Base-by-base conservation (phyloP, 2,329 filamentous ascomycete genomes). In the Aureobasidium namibiae region DNA sequence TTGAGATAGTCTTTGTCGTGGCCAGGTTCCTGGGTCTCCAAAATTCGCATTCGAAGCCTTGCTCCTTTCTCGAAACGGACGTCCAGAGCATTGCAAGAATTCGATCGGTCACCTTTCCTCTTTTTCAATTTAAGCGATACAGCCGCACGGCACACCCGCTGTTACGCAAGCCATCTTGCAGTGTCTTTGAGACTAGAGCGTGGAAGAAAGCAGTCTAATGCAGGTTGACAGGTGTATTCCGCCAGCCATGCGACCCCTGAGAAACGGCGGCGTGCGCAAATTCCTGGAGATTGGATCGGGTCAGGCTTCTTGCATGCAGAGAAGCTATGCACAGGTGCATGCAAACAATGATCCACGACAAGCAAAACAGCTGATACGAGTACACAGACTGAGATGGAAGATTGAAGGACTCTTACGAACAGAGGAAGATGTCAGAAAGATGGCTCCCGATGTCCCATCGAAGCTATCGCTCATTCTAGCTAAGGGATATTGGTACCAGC, bases 221-320 rank as follows among this genome's bases (percentile, higher is more conserved):
- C 52, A 45, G 21, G 26, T 33, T 45, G 52, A 56, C 52, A 56
- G 41, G 52, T 56, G 41, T 23, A n/a, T 56, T 56, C 45, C 13
- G 50, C 41, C 36, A 44, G 50, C 50, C 50, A 42, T 44, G 26
- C 38, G 23, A 31, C 54, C 54, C 54, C 54, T 57, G 42, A 48
- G 33, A 57, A 57, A 57, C 54, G 54, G 54, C 42, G 54, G 34
- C 54, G 54, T 33, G 16, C 9, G 42, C 42, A 9, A 48, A 23
- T 13, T 38, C 10, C 42, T 46, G 24, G 52, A 45, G 41, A 56
- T 44, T 56, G 26, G 18, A 16, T 34, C 26, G 24, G 29, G 9
- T 45, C 39, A 38, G 29, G 31, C 26, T 26, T 48, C 33, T 57
- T 48, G 54, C 54, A 46, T 57, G 54, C 54, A 57, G 31, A 46